These are phyloP conservation scores for Monascus ruber DNA, from an alignment of 2,329 filamentous ascomycete genomes.

Conservation along the genomic window DNA sequence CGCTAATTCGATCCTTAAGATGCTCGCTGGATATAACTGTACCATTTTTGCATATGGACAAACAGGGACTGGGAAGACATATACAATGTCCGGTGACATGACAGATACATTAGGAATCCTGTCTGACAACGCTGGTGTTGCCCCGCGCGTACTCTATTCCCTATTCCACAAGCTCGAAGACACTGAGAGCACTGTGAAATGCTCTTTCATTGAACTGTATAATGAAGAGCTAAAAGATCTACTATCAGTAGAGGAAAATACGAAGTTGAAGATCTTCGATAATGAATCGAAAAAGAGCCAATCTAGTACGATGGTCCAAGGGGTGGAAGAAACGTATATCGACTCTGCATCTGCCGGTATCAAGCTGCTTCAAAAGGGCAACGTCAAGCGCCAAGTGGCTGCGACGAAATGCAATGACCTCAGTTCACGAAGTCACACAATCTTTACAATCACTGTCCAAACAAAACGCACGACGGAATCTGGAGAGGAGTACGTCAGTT, in stretches of 20 bases:
- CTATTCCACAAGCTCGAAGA: constrained; percentile 80
- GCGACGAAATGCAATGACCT: constrained; percentile 99
- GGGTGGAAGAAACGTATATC: constrained; percentile 95
- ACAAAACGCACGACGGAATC: constrained; percentile 70
- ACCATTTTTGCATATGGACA: constrained; percentile 98
- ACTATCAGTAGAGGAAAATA: constrained; percentile 65
- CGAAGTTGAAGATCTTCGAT: constrained; percentile 91
- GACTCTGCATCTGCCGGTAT: constrained; percentile 76
- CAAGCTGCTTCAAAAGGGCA: constrained; percentile 76
- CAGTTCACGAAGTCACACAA: constrained; percentile 90
- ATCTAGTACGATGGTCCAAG: constrained; percentile 74
- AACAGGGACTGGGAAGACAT: constrained; percentile 95
- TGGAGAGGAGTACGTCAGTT: constrained; percentile 80
- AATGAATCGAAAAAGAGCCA: constrained; percentile 68
- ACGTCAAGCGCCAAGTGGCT: constrained; percentile 90
- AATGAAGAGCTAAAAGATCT: constrained; percentile 94
- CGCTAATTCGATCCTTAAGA: constrained; percentile 41
- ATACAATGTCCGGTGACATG: constrained; percentile 99
- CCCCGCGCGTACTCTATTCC: constrained; percentile 77
- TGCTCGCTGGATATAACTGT: constrained; percentile 90
- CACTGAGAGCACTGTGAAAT: constrained; percentile 81
- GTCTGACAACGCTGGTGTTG: constrained; percentile 87
- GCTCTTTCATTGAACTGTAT: constrained; percentile 97
- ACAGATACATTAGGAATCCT: constrained; percentile 72
- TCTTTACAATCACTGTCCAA: constrained; percentile 91